Base-by-base conservation (phyloP, 2,329 filamentous ascomycete genomes). In the Neobulgaria alba region DNA sequence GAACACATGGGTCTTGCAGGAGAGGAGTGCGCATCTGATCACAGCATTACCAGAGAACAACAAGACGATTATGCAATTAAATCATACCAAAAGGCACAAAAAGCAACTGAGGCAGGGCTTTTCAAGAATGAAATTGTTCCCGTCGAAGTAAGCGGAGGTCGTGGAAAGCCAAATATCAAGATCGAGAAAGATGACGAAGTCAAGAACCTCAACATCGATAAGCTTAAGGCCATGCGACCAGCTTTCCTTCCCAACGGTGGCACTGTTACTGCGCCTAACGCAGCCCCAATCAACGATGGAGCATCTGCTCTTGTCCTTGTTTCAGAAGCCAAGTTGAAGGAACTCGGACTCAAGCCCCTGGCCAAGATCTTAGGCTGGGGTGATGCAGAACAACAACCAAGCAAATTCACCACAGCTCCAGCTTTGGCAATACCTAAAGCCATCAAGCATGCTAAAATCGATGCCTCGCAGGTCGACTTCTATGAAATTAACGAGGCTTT, bases 401-500 rank as follows among this genome's bases (percentile, higher is more conserved):
- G 82, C 69, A 92, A 92, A 64, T 98, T 98, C 77, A 98, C 92
- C 52, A 92, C 88, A 36, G 84, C 92, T 7, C 92, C 92, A 8
- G 77, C 92, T 15, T 77, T 96, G 42, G 92, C 92, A 52, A 93
- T 98, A 57, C 92, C 92, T 63, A 98, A 96, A 74, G 92, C 92
- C 43, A 77, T 98, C 60, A 88, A 90, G 74, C 90, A 98, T 67
- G 92, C 92, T 47, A 85, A 85, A 48, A 68, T 98, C 48, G 75
- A 78, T 42, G 74, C 80, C 54, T 77, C 82, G 49, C 73, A 85
- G 45, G 74, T 98, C 43, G 90, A 96, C 59, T 92, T 79, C 55
- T 98, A 92, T 65, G 92, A 98, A 73, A 95, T 98, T 73, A 98
- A 98, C 72, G 92, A 98, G 73, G 92, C 92, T 31, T 98, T 98